Evolutionary conservation across 129 eudicot genomes (phyloP).

Genomic region (Centaurea solstitialis): DNA sequence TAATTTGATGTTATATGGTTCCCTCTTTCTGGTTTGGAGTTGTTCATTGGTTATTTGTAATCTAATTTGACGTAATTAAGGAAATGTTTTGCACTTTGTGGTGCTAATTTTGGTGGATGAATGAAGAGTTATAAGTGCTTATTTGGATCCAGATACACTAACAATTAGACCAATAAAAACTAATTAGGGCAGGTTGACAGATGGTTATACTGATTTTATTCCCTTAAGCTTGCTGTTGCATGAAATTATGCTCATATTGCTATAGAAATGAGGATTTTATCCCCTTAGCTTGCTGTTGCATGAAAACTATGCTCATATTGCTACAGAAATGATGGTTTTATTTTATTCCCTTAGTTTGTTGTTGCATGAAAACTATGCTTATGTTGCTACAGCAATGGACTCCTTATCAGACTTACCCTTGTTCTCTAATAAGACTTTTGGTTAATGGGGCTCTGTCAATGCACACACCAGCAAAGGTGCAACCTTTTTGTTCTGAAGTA

Average conservation of each 20-base stretch:
- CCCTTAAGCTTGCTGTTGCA: neutral
- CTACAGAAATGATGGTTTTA: neutral
- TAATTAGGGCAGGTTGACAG: constrained; percentile 5
- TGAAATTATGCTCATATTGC: no score
- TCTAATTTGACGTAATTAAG: neutral
- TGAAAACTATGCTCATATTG: constrained; percentile 1
- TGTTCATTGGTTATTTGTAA: neutral
- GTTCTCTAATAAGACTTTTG: neutral
- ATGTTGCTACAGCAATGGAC: neutral
- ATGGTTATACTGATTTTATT: neutral
- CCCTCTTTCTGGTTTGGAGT: neutral
- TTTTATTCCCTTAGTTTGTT: neutral
- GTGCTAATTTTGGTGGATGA: neutral
- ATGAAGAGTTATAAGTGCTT: neutral
- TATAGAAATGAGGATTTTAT: no score
- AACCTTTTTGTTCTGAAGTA: no score
- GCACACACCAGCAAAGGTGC: neutral
- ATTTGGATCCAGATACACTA: neutral
- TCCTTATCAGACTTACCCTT: neutral
- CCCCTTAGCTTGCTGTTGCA: no score
- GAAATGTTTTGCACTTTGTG: neutral
- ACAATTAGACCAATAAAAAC: neutral
- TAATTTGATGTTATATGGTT: neutral
- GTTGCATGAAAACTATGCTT: neutral
- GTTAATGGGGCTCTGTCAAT: neutral